phyloP scores from a whole-genome alignment of 495 filamentous ascomycete genomes.

The Aspergillus bertholletiae region DNA sequence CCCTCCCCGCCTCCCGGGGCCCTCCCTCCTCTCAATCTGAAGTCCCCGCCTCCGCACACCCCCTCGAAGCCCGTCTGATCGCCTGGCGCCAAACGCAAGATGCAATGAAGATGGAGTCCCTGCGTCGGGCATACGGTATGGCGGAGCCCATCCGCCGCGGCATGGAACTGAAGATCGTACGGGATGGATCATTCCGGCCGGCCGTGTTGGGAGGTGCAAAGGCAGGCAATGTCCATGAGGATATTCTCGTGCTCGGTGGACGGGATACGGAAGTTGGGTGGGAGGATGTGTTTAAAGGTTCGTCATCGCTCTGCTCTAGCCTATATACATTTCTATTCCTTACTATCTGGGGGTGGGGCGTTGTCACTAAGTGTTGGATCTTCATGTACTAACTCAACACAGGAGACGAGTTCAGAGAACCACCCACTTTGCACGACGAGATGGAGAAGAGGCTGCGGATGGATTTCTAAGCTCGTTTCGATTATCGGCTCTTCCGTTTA shows the following conservation, averaged over 20 bases:
- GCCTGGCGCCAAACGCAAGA: constrained; percentile 85
- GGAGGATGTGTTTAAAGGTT: constrained; percentile 83
- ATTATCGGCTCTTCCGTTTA: constrained; percentile 12
- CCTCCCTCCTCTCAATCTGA: constrained; percentile 41
- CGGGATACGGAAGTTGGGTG: constrained; percentile 70
- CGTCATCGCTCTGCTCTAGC: constrained; percentile 15
- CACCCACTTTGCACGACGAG: constrained; percentile 78
- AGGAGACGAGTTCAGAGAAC: constrained; percentile 61
- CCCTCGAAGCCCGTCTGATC: constrained; percentile 83
- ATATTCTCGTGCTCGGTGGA: constrained; percentile 70
- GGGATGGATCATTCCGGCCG: constrained; percentile 54
- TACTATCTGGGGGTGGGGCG: neutral
- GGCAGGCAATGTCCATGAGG: constrained; percentile 59
- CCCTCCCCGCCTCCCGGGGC: constrained; percentile 43
- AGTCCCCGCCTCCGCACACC: constrained; percentile 65
- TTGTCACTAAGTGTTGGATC: neutral
- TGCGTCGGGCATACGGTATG: constrained; percentile 83
- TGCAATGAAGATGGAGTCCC: constrained; percentile 75
- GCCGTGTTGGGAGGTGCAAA: constrained; percentile 37
- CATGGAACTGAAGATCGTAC: constrained; percentile 89
- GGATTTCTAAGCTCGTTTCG: constrained; percentile 49
- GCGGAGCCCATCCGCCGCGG: constrained; percentile 90
- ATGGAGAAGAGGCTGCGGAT: constrained; percentile 87
- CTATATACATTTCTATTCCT: constrained; percentile 6
- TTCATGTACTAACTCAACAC: constrained; percentile 4